Percentiles rank a stretch among this genome's conserved stretches.
Evolutionary conservation across 768 basidiomycete genomes (phyloP).

Genomic region (Asterophora parasitica): DNA sequence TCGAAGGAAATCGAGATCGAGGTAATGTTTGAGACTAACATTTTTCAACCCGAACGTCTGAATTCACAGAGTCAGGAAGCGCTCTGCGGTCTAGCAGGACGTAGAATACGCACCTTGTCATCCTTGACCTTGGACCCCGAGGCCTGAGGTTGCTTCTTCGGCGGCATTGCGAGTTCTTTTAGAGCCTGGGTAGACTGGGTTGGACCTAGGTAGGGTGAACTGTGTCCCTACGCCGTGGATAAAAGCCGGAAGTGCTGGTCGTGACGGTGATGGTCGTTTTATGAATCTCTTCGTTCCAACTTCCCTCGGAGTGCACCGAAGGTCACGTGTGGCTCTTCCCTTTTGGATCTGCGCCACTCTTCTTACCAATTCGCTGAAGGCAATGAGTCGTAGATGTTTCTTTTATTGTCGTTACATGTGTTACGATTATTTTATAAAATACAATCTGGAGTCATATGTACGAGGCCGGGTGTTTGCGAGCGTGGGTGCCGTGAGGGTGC

Average conservation of each 20-base stretch:
- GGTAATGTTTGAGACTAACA: slow-evolving; percentile 6
- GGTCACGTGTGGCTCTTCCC: not conserved
- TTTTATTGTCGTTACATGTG: no score
- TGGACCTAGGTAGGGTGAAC: not conserved
- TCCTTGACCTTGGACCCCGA: slow-evolving; percentile 21
- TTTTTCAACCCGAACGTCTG: slow-evolving; percentile 23
- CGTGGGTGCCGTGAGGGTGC: not conserved
- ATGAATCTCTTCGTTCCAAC: not conserved
- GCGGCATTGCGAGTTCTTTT: slow-evolving; percentile 17
- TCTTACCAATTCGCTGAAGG: no score
- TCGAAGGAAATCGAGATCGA: slow-evolving; percentile 6
- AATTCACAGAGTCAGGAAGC: slow-evolving; percentile 2
- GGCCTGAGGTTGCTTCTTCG: slow-evolving; percentile 21
- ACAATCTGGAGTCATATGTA: no score
- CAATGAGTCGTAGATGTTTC: no score
- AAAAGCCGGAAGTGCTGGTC: not conserved
- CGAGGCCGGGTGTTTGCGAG: no score
- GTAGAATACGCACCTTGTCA: slow-evolving; percentile 17
- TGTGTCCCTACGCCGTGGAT: not conserved
- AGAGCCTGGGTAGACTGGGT: slow-evolving; percentile 7
- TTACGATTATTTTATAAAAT: not conserved
- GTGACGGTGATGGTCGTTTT: not conserved
- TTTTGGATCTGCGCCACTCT: no score
- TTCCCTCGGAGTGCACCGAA: not conserved
- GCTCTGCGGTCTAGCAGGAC: slow-evolving; percentile 1